A percentile compares a stretch with the other conserved stretches of the same genome.
Evolutionary conservation across 176 grass and related monocot genomes (phyloP).

Genomic region (Elymus sibiricus): DNA sequence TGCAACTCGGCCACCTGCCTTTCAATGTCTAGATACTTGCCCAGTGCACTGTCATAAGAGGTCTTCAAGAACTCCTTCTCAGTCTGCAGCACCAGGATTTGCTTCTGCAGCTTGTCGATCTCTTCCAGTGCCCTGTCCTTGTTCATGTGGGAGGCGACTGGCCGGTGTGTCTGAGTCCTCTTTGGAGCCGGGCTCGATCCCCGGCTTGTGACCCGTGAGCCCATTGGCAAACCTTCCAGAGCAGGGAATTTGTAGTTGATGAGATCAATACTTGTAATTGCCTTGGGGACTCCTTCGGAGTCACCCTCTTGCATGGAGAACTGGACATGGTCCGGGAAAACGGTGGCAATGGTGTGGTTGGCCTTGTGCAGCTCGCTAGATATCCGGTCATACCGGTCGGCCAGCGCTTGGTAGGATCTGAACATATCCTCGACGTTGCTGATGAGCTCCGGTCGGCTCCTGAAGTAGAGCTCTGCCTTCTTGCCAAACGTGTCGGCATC

Average conservation of each 20-base stretch:
- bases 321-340: slow-evolving; percentile 81
- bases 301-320: slow-evolving; percentile 63
- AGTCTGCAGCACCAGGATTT: slow-evolving; percentile 74
- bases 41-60: slow-evolving; percentile 54
- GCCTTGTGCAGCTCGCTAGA: slow-evolving; percentile 91
- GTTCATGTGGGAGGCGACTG: slow-evolving; percentile 51
- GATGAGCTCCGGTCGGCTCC: slow-evolving; percentile 78
- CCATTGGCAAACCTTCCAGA: slow-evolving; percentile 36
- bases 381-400: slow-evolving; percentile 61
- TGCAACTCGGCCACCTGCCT: slow-evolving; percentile 60
- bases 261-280: slow-evolving; percentile 46
- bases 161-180: slow-evolving; percentile 43
- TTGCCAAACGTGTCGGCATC: slow-evolving; percentile 79
- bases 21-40: slow-evolving; percentile 77
- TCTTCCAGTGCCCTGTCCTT: slow-evolving; percentile 72
- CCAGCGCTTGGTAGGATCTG: slow-evolving; percentile 68
- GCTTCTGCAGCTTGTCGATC: slow-evolving; percentile 76
- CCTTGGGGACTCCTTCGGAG: slow-evolving; percentile 38
- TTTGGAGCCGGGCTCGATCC: slow-evolving; percentile 21
- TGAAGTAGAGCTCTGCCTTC: slow-evolving; percentile 94
- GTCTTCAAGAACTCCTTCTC: slow-evolving; percentile 84
- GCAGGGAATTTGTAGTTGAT: slow-evolving; percentile 45
- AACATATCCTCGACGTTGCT: slow-evolving; percentile 83
- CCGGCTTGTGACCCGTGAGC: slow-evolving; percentile 25
- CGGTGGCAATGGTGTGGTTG: slow-evolving; percentile 86